These are phyloP conservation scores for Eucalyptus viminalis DNA, from an alignment of 345 rosid genomes.

Conservation along the genomic window DNA sequence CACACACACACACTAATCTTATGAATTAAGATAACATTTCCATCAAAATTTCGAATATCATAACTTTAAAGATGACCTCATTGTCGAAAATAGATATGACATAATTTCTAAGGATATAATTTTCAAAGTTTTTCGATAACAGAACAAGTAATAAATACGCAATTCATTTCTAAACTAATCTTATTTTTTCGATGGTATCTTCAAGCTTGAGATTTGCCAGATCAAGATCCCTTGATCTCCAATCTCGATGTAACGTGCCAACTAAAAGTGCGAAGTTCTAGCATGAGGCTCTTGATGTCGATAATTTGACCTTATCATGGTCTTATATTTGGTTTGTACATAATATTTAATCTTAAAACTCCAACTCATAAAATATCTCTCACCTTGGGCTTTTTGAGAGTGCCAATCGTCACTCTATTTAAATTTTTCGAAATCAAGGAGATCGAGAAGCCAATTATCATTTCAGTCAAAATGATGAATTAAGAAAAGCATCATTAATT, in stretches of 20 bases:
- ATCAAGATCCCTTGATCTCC: not conserved
- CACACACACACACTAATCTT: too few relatives aligned
- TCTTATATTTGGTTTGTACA: not conserved
- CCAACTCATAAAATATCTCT: not conserved
- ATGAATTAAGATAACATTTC: not conserved
- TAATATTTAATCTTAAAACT: not conserved
- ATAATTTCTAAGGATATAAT: not conserved
- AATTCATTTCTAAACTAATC: not conserved
- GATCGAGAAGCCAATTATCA: not conserved
- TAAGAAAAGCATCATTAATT: not conserved
- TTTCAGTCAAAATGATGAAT: not conserved
- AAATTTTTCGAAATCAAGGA: not conserved
- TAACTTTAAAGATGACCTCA: accelerated
- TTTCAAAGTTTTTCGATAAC: accelerated
- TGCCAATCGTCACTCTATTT: too few relatives aligned
- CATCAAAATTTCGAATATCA: not conserved
- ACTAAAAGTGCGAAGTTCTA: not conserved
- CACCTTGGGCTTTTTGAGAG: not conserved
- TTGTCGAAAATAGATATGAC: accelerated
- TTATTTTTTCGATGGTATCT: not conserved
- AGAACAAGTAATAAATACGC: accelerated
- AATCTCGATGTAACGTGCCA: accelerated
- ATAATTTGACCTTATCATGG: not conserved
- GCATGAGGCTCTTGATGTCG: not conserved
- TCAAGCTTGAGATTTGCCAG: not conserved